These are phyloP conservation scores for Globisporangium orthogonon DNA, from an alignment of 352 stramenopile genomes.

Conservation along the genomic window DNA sequence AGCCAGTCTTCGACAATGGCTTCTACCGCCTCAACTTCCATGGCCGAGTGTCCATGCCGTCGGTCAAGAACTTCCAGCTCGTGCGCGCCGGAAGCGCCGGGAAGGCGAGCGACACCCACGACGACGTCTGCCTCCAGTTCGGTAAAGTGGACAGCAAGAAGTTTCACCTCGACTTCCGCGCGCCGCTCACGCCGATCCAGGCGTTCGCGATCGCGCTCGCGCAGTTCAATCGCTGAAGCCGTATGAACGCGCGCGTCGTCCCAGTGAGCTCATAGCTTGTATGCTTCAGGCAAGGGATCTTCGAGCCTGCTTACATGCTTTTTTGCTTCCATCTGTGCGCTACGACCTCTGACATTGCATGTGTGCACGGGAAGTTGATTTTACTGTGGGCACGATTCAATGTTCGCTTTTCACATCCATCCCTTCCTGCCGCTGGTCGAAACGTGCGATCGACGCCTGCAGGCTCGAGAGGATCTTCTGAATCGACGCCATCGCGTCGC, in stretches of 20 bases:
- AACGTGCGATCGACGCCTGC: slow-evolving; percentile 30
- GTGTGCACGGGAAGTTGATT: no score
- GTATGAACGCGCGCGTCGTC: neutral
- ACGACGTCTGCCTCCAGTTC: slow-evolving; percentile 57
- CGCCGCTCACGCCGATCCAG: slow-evolving; percentile 67
- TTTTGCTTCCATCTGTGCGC: no score
- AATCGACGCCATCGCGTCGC: slow-evolving; percentile 33
- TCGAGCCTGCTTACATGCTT: no score
- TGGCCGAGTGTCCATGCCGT: slow-evolving; percentile 64
- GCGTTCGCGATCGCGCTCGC: slow-evolving; percentile 58
- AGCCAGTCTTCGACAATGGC: slow-evolving; percentile 66
- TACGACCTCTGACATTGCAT: no score
- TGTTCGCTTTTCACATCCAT: no score
- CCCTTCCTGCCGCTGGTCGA: slow-evolving; percentile 20
- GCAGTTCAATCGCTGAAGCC: slow-evolving; percentile 52
- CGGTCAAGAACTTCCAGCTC: slow-evolving; percentile 82
- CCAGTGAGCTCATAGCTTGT: neutral
- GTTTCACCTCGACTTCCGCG: slow-evolving; percentile 75
- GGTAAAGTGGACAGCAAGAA: slow-evolving; percentile 75
- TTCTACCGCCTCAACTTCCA: slow-evolving; percentile 82
- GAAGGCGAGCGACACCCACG: neutral
- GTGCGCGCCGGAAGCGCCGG: slow-evolving; percentile 10
- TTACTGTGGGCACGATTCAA: no score
- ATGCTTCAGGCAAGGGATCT: neutral
- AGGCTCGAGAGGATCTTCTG: slow-evolving; percentile 40